These are phyloP conservation scores for Collariella sp. DNA, from an alignment of 495 filamentous ascomycete species.

Conservation along the genomic window DNA sequence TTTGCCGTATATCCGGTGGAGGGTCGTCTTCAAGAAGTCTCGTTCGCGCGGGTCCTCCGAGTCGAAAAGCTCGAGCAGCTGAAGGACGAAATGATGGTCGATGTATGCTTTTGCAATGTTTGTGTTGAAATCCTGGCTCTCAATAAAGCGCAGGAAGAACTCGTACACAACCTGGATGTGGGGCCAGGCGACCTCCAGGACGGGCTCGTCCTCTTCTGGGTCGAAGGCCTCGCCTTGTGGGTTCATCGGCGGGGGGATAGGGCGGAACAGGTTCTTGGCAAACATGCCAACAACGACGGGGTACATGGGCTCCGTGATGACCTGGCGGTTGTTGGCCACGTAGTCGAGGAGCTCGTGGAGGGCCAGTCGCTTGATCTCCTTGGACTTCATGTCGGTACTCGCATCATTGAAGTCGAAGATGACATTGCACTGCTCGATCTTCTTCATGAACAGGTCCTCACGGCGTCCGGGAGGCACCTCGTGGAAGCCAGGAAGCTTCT, in stretches of 20 bases:
- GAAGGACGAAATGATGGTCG: slow-evolving; percentile 93
- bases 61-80: slow-evolving; percentile 96
- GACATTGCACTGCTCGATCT: slow-evolving; percentile 99
- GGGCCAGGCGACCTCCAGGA: slow-evolving; percentile 97
- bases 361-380: slow-evolving; percentile 97
- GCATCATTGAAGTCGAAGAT: slow-evolving; percentile 99
- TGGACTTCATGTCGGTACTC: slow-evolving; percentile 98
- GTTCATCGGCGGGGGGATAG: slow-evolving; percentile 93
- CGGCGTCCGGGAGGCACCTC: slow-evolving; percentile 91
- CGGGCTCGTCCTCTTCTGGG: slow-evolving; percentile 96
- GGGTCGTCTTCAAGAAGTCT: slow-evolving; percentile 95
- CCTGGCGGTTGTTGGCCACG: slow-evolving; percentile 94
- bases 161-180: slow-evolving; percentile 99
- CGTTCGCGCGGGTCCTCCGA: slow-evolving; percentile 96
- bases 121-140: slow-evolving; percentile 99
- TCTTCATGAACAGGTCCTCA: slow-evolving; percentile 99
- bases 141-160: slow-evolving; percentile 97
- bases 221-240: slow-evolving; percentile 98
- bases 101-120: slow-evolving; percentile 99
- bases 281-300: slow-evolving; percentile 99
- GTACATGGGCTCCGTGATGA: slow-evolving; percentile 99
- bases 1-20: slow-evolving; percentile 98
- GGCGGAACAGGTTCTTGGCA: slow-evolving; percentile 94
- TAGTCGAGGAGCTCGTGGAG: slow-evolving; percentile 96
- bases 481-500: slow-evolving; percentile 97